Conservation (phyloP, 2,329 filamentous ascomycete genomes). For the Aspergillus oerlinghausenensis region DNA sequence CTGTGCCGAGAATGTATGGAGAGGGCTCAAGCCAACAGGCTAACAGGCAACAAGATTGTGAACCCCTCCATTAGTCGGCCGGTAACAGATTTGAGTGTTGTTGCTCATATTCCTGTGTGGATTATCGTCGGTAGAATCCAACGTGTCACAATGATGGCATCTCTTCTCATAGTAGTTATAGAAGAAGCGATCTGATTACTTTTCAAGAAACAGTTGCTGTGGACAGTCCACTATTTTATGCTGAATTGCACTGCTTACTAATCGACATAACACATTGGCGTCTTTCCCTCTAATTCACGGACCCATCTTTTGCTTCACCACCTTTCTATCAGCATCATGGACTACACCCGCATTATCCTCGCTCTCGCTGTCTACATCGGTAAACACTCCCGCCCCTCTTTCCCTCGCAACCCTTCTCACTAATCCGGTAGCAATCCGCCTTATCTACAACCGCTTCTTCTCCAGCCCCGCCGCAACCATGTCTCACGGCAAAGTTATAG, state of each 20-base stretch:
- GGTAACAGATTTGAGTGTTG: too few species aligned
- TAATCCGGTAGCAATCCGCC: constrained; percentile 9
- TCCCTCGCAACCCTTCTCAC: background rate
- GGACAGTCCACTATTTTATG: background rate
- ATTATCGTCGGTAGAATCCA: background rate
- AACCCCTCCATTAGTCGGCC: too few species aligned
- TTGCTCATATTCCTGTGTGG: too few species aligned
- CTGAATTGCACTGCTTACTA: background rate
- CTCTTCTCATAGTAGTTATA: background rate
- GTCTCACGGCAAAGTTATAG: constrained; percentile 34
- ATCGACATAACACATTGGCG: background rate
- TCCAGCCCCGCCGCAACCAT: constrained; percentile 18
- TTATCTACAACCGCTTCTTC: constrained; percentile 10
- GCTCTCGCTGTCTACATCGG: constrained; percentile 12
- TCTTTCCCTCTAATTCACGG: background rate
- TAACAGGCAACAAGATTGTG: too few species aligned
- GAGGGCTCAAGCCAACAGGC: too few species aligned
- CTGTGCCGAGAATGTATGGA: too few species aligned
- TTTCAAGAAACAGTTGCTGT: too few species aligned
- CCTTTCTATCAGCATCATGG: constrained; percentile 3
- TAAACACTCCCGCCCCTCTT: background rate
- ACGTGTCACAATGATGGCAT: background rate
- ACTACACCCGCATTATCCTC: constrained; percentile 9
- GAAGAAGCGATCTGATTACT: too few species aligned
- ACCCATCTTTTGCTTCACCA: background rate